Percentiles rank a stretch among this genome's conserved stretches.
These are phyloP conservation scores for Colletotrichum sp. DNA, from an alignment of 2,329 filamentous ascomycete species.

Conservation along the genomic window DNA sequence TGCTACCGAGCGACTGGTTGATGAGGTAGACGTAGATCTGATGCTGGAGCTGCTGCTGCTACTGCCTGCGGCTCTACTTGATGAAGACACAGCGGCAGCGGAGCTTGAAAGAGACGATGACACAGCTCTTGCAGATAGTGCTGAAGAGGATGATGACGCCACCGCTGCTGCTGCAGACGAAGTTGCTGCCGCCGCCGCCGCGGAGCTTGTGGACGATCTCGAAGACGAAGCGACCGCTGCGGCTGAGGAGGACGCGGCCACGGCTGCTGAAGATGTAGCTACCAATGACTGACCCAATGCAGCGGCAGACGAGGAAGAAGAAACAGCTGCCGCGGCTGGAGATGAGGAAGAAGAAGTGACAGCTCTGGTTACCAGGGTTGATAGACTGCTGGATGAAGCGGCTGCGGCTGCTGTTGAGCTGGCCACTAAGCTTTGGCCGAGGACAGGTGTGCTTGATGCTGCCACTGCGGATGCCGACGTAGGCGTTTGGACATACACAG, in stretches of 20 bases:
- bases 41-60: not conserved
- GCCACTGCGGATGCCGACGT: not conserved
- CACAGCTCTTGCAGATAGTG: not conserved
- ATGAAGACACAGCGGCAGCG: not conserved
- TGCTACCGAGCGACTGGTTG: not conserved
- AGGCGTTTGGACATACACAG: conserved; percentile 1
- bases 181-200: too few relatives aligned
- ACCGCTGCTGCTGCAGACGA: not conserved
- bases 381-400: not conserved
- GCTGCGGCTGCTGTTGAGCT: not conserved
- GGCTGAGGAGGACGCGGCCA: not conserved
- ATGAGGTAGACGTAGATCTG: not conserved
- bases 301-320: not conserved
- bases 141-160: not conserved
- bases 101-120: not conserved
- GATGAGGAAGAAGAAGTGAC: not conserved
- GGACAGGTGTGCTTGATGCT: not conserved
- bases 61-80: not conserved
- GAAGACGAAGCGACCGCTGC: not conserved
- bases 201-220: not conserved
- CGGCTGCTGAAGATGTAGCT: not conserved
- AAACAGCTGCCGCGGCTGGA: not conserved
- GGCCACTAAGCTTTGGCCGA: not conserved
- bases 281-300: not conserved
- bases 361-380: not conserved